A percentile compares a stretch with the other conserved stretches of the same genome.
Conservation (phyloP, 805 yeast species). For the Wickerhamiella kurtzmanii region DNA sequence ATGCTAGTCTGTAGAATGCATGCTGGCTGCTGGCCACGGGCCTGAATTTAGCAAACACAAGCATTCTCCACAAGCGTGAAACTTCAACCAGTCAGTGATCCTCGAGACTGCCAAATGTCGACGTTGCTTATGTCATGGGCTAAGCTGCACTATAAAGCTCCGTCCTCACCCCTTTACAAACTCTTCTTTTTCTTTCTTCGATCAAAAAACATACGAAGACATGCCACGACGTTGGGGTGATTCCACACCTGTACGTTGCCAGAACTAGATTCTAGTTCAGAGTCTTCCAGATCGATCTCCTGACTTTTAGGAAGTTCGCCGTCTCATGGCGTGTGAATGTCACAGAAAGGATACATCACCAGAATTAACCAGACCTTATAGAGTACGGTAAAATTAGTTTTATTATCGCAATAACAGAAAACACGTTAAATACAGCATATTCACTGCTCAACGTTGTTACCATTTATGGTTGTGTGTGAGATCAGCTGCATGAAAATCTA, state of each 20-base stretch:
- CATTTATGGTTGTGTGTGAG: too few species aligned
- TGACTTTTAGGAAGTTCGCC: conserved; percentile 27
- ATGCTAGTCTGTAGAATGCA: neutral
- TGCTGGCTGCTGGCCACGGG: neutral
- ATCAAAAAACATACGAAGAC: conserved; percentile 26
- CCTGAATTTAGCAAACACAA: too few species aligned
- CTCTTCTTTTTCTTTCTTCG: conserved; percentile 17
- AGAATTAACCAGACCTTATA: neutral
- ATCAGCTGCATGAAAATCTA: too few species aligned
- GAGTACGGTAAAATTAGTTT: neutral
- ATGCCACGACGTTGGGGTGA: conserved; percentile 27
- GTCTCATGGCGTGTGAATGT: conserved; percentile 24
- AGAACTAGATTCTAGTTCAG: conserved; percentile 18
- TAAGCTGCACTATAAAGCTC: neutral
- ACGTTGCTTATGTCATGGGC: neutral
- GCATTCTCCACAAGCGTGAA: too few species aligned
- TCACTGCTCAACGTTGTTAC: too few species aligned
- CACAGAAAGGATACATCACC: conserved; percentile 25
- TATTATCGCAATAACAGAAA: too few species aligned
- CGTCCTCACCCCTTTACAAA: neutral
- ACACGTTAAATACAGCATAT: too few species aligned
- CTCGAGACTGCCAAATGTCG: too few species aligned
- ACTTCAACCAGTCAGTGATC: too few species aligned
- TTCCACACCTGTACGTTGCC: conserved; percentile 26
- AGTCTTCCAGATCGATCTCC: conserved; percentile 25